phyloP scores from a whole-genome alignment of 2,329 filamentous ascomycete species.

The Colletotrichum endophyticum region DNA sequence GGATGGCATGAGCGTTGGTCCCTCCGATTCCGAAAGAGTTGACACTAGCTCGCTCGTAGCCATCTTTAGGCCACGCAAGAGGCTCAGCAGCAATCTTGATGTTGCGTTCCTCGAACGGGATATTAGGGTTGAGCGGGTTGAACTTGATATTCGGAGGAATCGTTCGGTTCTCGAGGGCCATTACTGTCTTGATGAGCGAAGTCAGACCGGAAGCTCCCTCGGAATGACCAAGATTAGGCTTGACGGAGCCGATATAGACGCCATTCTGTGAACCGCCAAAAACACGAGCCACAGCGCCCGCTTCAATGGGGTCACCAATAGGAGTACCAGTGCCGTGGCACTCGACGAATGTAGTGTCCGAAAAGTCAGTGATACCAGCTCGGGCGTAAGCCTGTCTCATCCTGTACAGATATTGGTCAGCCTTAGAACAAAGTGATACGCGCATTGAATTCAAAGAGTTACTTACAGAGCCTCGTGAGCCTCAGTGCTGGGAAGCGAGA shows the following conservation, averaged over 20 bases:
- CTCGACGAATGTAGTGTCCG: slow-evolving; percentile 13
- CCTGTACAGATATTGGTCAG: background rate
- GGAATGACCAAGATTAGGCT: slow-evolving; percentile 41
- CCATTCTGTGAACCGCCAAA: slow-evolving; percentile 26
- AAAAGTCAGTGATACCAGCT: background rate
- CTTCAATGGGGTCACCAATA: slow-evolving; percentile 52
- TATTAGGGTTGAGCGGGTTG: slow-evolving; percentile 2
- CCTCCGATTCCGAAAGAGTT: slow-evolving; percentile 41
- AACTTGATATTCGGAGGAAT: slow-evolving; percentile 20
- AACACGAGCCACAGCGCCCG: slow-evolving; percentile 31
- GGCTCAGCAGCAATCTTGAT: slow-evolving; percentile 28
- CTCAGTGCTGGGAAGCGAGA: slow-evolving; percentile 41
- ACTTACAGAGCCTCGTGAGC: slow-evolving; percentile 35
- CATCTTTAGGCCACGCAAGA: slow-evolving; percentile 26
- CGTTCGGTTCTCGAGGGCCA: slow-evolving; percentile 21
- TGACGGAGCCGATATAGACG: slow-evolving; percentile 31
- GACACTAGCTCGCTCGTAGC: slow-evolving; percentile 31
- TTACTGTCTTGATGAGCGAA: slow-evolving; percentile 33
- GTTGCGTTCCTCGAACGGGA: slow-evolving; percentile 16
- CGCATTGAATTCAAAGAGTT: slow-evolving; percentile 9
- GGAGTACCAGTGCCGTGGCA: slow-evolving; percentile 32
- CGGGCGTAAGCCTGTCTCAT: background rate
- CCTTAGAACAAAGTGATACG: background rate
- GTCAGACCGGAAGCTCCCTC: slow-evolving; percentile 37
- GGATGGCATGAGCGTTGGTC: slow-evolving; percentile 15